Percentiles rank a stretch among this genome's conserved stretches.
These are phyloP conservation scores for Cladosporium sp. DNA, from an alignment of 2,329 filamentous ascomycete genomes.

Conservation along the genomic window DNA sequence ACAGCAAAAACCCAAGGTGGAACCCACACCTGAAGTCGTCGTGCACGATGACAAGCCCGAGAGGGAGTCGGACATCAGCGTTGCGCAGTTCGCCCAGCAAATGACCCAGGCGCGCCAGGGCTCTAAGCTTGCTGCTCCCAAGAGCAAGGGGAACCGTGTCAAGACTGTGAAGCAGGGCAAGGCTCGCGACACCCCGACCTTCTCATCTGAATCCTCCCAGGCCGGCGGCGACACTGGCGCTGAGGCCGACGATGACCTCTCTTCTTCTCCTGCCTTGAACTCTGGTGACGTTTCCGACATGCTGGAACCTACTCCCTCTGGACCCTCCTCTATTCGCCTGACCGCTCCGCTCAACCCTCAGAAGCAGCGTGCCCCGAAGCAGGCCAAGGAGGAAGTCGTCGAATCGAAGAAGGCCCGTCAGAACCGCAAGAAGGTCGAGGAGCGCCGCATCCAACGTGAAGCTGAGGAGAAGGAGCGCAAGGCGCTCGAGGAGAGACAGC, in stretches of 20 bases:
- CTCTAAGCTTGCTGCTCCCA: slow-evolving; percentile 52
- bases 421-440: slow-evolving; percentile 85
- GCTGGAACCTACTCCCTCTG: slow-evolving; percentile 71
- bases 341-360: slow-evolving; percentile 63
- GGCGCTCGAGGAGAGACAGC: slow-evolving; percentile 75
- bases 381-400: slow-evolving; percentile 59
- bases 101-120: slow-evolving; percentile 71
- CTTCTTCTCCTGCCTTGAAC: slow-evolving; percentile 65
- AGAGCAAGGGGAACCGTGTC: slow-evolving; percentile 42
- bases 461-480: slow-evolving; percentile 78
- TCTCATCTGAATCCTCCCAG: slow-evolving; percentile 65
- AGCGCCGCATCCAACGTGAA: slow-evolving; percentile 70
- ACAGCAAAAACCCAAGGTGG: slow-evolving; percentile 20
- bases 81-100: slow-evolving; percentile 74
- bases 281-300: slow-evolving; percentile 82
- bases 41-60: slow-evolving; percentile 38
- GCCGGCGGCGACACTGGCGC: slow-evolving; percentile 70
- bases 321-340: slow-evolving; percentile 75
- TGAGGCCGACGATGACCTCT: slow-evolving; percentile 80
- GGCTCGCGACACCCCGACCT: slow-evolving; percentile 37
- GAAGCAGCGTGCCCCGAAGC: slow-evolving; percentile 58
- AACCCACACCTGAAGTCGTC: slow-evolving; percentile 29
- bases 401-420: slow-evolving; percentile 96
- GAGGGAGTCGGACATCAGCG: slow-evolving; percentile 64
- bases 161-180: slow-evolving; percentile 68